Evolutionary conservation across 495 filamentous ascomycete genomes (phyloP).

Genomic region (Daldinia concentrica): DNA sequence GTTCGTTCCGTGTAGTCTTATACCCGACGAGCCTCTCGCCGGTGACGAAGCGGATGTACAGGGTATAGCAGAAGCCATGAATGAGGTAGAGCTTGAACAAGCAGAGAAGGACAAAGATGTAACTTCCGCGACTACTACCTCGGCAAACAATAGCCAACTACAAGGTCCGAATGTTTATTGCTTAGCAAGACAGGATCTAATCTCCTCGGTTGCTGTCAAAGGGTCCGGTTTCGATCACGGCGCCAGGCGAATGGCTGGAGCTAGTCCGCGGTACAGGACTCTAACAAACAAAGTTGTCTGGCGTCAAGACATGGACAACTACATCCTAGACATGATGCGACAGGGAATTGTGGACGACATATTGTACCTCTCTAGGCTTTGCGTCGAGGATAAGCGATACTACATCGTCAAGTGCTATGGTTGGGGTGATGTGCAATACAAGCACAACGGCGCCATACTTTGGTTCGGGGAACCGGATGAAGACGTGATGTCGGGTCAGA

Average conservation of each 20-base stretch:
- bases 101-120: background rate
- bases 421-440: slow-evolving; percentile 49
- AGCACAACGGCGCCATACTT: slow-evolving; percentile 51
- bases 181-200: slow-evolving; percentile 40
- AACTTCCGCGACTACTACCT: background rate
- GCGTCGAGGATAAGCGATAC: slow-evolving; percentile 34
- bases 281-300: slow-evolving; percentile 54
- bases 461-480: slow-evolving; percentile 44
- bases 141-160: background rate
- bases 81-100: slow-evolving; percentile 3
- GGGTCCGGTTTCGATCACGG: slow-evolving; percentile 1
- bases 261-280: background rate
- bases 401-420: slow-evolving; percentile 49
- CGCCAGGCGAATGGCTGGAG: slow-evolving; percentile 8
- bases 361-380: slow-evolving; percentile 43
- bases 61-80: background rate
- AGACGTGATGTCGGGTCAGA: background rate
- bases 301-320: slow-evolving; percentile 73
- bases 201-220: slow-evolving; percentile 17
- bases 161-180: slow-evolving; percentile 23
- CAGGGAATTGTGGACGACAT: slow-evolving; percentile 55
- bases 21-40: slow-evolving; percentile 45
- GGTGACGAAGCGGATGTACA: slow-evolving; percentile 2
- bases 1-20: slow-evolving; percentile 64
- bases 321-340: slow-evolving; percentile 65